Evolutionary conservation across 2,329 filamentous ascomycete species (phyloP), one percentile per base, ranked within the genome.

Genomic region (Epichloe bromicola): DNA sequence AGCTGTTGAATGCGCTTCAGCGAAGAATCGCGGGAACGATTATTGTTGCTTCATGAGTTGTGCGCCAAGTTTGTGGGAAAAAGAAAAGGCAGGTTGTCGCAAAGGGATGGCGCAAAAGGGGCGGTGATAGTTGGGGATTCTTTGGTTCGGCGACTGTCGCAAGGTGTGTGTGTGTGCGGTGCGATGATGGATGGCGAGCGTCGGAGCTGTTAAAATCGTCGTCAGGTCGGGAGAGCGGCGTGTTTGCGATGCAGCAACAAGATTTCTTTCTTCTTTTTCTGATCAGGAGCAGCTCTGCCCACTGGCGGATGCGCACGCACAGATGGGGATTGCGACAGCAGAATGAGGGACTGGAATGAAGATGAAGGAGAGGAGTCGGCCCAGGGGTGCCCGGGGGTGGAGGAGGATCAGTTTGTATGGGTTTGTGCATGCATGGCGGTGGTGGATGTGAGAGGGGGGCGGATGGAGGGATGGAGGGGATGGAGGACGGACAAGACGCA

Each of bases 341-440:
- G 62, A 65, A 61, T 55, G 64, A 64, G 58, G 54, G 65, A 66
- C 61, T 61, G 61, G 59, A 62, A 53, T 48, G 51, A 56, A 56
- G 60, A 58, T 54, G 60, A 56, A 56, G 55, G 55, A 56, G 57
- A 58, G 58, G 58, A 55, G 56, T 57, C 57, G 55, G 56, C 58
- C 58, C 46, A 45, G 49, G 49, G 50, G 52, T 39, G 50, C 12
- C 19, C 39, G 38, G 47, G 49, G 45, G 54, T 47, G 48, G 51
- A 46, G 50, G 52, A 46, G 50, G 52, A 51, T 50, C 46, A 49
- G 51, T 51, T 51, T 53, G 54, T 59, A 26, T 7, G 23, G 23
- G 23, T 23, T 23, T 23, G 23, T 23, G 1, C 23, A 58, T 56
- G 57, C 52, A 55, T 43, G 26, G 26, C 8, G 56, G 46, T 20